Evolutionary conservation across 2,329 filamentous ascomycete species (phyloP), one percentile per base, ranked within the genome.

Genomic region (Sordariomycetes sp.): DNA sequence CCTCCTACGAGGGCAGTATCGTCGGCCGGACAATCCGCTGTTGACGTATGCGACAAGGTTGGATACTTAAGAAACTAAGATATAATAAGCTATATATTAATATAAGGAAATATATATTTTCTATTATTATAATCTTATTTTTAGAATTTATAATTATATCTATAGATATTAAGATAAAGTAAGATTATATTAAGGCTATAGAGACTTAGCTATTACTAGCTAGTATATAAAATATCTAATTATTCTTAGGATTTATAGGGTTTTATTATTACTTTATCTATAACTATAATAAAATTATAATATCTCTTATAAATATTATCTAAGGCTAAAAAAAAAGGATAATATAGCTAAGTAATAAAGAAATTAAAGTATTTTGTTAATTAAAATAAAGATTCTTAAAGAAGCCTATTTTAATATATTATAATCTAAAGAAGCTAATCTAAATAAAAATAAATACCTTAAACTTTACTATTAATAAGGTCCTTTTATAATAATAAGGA

Each of bases 171-270:
- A 32, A 29, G 23, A 35, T 35, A 38, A 26, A 35, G 15, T 21
- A 35, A 29, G 12, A 32, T 24, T 32, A 34, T 21, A 32, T 35
- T 35, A 35, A 33, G 25, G 21, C n/a, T 29, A 29, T 35, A 32
- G 19, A 34, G 8, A 34, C 27, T 11, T 42, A 28, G 21, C 35
- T 35, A 16, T 14, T 18, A 29, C 33, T 29, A 16, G n/a, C 11
- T 26, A 38, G 6, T 46, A 30, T 28, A 46, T 38, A 42, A 20
- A 39, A 55, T 4, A 55, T 58, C 24, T 52, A 47, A 32, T 26
- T 53, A 39, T 36, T 33, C 21, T 17, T 35, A 17, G 15, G 21
- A 6, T 38, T 38, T 30, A 38, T 34, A 21, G 18, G 20, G 6
- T 30, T 34, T 20, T 34, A 34, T 24, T 17, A 21, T 21, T 15